These are phyloP conservation scores for Capsella bursapastoris DNA, from an alignment of 345 rosid genomes.

Conservation along the genomic window DNA sequence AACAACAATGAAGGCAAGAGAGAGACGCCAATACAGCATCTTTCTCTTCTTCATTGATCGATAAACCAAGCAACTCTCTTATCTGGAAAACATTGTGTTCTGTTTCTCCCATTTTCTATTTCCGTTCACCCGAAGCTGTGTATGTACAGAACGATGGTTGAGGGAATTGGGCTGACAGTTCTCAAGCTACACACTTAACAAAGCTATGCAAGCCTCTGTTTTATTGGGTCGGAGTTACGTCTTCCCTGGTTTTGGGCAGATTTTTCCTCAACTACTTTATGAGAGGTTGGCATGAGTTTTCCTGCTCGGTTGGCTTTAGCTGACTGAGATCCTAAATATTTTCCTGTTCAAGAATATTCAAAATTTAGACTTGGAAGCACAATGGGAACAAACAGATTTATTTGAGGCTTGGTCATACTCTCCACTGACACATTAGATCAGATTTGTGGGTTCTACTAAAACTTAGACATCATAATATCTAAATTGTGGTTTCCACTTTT, in stretches of 20 bases:
- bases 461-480: neutral
- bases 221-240: slow-evolving; percentile 42
- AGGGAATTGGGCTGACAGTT: neutral
- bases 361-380: neutral
- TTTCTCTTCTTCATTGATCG: slow-evolving; percentile 23
- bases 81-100: slow-evolving; percentile 27
- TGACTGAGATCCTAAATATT: slow-evolving; percentile 26
- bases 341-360: slow-evolving; percentile 33
- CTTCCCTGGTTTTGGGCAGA: slow-evolving; percentile 25
- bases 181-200: slow-evolving; percentile 22
- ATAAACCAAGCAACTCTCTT: slow-evolving; percentile 34
- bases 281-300: slow-evolving; percentile 27
- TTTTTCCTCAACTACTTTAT: slow-evolving; percentile 17
- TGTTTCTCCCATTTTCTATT: slow-evolving; percentile 14
- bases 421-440: neutral
- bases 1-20: slow-evolving; percentile 26
- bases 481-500: neutral
- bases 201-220: slow-evolving; percentile 43
- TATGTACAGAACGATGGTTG: slow-evolving; percentile 35
- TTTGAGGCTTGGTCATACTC: slow-evolving; percentile 2
- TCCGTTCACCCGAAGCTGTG: slow-evolving; percentile 25
- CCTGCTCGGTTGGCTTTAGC: slow-evolving; percentile 35
- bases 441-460: neutral
- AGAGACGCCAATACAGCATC: slow-evolving; percentile 14
- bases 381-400: neutral